Percentiles rank a stretch among this genome's conserved stretches.
phyloP scores from a whole-genome alignment of 345 rosid genomes.

The Eucalyptus sp. region DNA sequence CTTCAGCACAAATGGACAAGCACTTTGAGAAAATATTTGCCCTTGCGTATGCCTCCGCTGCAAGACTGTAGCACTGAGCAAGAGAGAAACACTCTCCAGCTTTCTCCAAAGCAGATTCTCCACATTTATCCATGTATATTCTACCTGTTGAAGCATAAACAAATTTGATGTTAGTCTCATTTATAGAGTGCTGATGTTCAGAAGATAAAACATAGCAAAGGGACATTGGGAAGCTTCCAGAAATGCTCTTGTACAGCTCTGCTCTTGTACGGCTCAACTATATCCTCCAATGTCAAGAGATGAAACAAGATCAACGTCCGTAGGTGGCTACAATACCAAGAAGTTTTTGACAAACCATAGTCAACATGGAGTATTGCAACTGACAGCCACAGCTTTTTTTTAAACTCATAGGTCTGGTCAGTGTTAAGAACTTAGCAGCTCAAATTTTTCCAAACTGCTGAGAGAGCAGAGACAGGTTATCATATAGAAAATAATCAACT shows the following conservation, averaged over 20 bases:
- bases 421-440: not conserved
- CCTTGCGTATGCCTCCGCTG: constrained; percentile 12
- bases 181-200: not conserved
- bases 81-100: too few relatives aligned
- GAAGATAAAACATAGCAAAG: not conserved
- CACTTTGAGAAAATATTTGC: constrained; percentile 20
- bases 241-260: not conserved
- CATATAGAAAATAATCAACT: not conserved
- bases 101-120: constrained; percentile 12
- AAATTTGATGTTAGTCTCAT: not conserved
- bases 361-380: not conserved
- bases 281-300: not conserved
- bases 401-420: not conserved
- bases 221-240: not conserved
- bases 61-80: too few relatives aligned
- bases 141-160: constrained; percentile 7
- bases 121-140: constrained; percentile 24
- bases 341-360: not conserved
- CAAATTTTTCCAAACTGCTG: not conserved
- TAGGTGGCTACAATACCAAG: not conserved
- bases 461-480: not conserved
- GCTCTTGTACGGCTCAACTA: not conserved
- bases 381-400: not conserved
- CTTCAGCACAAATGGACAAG: constrained; percentile 14
- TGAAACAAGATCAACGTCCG: not conserved